Conservation (phyloP, 2,329 filamentous ascomycete species). For the Botrytis sinoallii region DNA sequence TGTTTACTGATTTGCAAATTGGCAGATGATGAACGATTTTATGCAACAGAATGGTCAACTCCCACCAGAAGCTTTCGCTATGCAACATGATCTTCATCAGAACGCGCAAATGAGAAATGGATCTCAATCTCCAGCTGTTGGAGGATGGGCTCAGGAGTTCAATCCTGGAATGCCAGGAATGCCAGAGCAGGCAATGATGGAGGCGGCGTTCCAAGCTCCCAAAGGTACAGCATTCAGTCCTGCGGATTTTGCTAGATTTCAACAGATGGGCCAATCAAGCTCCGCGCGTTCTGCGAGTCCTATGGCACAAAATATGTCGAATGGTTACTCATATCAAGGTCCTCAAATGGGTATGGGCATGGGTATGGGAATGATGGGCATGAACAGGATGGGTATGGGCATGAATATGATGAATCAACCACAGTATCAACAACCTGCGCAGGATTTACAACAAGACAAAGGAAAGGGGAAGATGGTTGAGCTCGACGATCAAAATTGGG, state of each 20-base stretch:
- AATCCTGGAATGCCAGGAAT: constrained; percentile 53
- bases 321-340: constrained; percentile 51
- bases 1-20: constrained; percentile 19
- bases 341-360: constrained; percentile 47
- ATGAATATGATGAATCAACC: constrained; percentile 45
- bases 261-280: constrained; percentile 61
- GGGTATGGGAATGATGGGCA: constrained; percentile 51
- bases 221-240: constrained; percentile 65
- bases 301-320: constrained; percentile 44
- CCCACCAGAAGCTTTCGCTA: constrained; percentile 40
- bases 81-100: constrained; percentile 37
- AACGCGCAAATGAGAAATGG: constrained; percentile 30
- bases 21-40: constrained; percentile 88
- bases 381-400: constrained; percentile 60
- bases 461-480: constrained; percentile 93
- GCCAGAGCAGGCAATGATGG: constrained; percentile 60
- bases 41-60: constrained; percentile 72
- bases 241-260: constrained; percentile 85
- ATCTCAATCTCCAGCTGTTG: constrained; percentile 39
- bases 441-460: constrained; percentile 53
- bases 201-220: constrained; percentile 63
- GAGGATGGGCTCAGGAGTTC: constrained; percentile 63
- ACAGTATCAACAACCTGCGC: constrained; percentile 40
- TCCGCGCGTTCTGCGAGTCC: constrained; percentile 60
- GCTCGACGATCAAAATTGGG: constrained; percentile 91